Evolutionary conservation across 305 asterid genomes (phyloP).

Genomic region (Fraxinus nigra): DNA sequence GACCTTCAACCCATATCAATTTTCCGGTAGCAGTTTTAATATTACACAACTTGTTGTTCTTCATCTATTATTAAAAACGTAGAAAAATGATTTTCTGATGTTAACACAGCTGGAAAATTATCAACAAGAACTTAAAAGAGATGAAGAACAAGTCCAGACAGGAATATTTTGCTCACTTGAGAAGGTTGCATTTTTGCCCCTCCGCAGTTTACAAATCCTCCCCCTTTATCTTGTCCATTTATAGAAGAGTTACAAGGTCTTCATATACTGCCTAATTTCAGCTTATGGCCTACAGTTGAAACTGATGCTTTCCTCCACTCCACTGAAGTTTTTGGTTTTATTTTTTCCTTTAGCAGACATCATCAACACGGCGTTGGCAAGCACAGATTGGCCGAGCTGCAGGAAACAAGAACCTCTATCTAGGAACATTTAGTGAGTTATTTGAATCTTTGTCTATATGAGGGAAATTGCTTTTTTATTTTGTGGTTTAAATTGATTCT

Average conservation of each 20-base stretch:
- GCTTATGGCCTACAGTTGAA: not conserved
- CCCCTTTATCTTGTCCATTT: not conserved
- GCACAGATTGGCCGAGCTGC: too few species aligned
- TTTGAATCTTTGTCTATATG: too few species aligned
- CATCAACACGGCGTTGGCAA: too few species aligned
- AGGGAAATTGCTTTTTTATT: too few species aligned
- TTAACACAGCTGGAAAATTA: slow-evolving; percentile 2
- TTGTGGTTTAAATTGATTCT: too few species aligned
- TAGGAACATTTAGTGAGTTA: too few species aligned
- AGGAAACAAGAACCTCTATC: too few species aligned
- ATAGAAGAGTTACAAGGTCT: slow-evolving; percentile 47
- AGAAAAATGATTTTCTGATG: not conserved
- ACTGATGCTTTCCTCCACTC: too few species aligned
- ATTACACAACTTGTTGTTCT: not conserved
- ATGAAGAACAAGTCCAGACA: slow-evolving; percentile 28
- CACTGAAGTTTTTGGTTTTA: too few species aligned
- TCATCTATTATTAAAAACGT: not conserved
- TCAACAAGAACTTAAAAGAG: slow-evolving; percentile 23
- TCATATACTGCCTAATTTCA: not conserved
- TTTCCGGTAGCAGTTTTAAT: slow-evolving; percentile 23
- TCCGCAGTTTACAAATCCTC: not conserved
- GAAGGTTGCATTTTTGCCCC: slow-evolving; percentile 11
- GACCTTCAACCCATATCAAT: slow-evolving; percentile 37
- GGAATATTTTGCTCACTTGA: slow-evolving; percentile 26
- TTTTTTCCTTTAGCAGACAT: too few species aligned